A percentile compares a stretch with the other conserved stretches of the same genome.
These are phyloP conservation scores for Pythium brassicae DNA, from an alignment of 352 stramenopile species.

Conservation along the genomic window DNA sequence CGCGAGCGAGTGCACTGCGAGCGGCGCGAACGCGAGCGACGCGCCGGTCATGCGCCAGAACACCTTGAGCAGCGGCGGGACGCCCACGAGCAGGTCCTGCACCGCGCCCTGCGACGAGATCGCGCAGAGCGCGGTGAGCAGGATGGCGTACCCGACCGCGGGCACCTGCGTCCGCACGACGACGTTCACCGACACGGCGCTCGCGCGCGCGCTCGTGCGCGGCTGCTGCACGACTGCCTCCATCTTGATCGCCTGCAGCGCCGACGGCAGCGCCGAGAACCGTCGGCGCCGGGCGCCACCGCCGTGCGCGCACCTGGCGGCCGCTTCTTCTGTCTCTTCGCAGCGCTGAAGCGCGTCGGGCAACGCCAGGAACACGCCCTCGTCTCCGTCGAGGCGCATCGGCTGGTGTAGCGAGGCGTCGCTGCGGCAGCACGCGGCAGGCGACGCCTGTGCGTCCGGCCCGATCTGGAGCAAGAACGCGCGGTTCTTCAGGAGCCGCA, in stretches of 20 bases:
- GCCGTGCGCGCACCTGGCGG: neutral
- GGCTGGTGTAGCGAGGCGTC: neutral
- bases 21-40: slow-evolving; percentile 26
- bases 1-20: slow-evolving; percentile 23
- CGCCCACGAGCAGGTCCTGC: slow-evolving; percentile 32
- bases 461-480: slow-evolving; percentile 20
- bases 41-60: slow-evolving; percentile 53
- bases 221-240: slow-evolving; percentile 25
- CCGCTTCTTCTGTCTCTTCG: neutral
- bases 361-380: slow-evolving; percentile 33
- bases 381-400: slow-evolving; percentile 2
- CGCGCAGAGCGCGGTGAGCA: slow-evolving; percentile 29
- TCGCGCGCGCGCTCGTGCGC: neutral
- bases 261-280: slow-evolving; percentile 22
- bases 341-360: slow-evolving; percentile 11
- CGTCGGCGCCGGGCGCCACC: neutral
- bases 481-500: slow-evolving; percentile 14
- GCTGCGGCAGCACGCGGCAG: neutral
- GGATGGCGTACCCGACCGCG: slow-evolving; percentile 33
- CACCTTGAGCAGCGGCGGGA: slow-evolving; percentile 44
- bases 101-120: slow-evolving; percentile 46
- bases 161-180: slow-evolving; percentile 46
- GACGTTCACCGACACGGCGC: slow-evolving; percentile 27
- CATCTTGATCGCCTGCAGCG: slow-evolving; percentile 30
- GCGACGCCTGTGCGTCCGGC: neutral